phyloP scores from a whole-genome alignment of 2,329 filamentous ascomycete genomes.

The Kalmusia sp. region DNA sequence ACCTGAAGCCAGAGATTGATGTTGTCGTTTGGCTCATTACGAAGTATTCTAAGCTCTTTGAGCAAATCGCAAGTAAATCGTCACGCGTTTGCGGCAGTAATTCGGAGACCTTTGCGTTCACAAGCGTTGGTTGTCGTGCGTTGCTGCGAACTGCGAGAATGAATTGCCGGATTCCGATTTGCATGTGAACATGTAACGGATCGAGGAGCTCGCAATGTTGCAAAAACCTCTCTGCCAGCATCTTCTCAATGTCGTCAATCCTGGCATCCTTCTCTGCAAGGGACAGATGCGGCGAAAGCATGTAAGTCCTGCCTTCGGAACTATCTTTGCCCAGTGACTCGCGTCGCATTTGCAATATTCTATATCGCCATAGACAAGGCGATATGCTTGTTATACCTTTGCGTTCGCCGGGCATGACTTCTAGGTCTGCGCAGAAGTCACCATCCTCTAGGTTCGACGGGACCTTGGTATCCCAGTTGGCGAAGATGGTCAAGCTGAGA shows the following conservation, averaged over 20 bases:
- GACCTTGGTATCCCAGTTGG: background rate
- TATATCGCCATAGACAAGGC: background rate
- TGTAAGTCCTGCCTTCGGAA: background rate
- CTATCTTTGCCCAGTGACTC: background rate
- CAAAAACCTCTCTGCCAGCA: background rate
- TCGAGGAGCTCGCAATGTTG: background rate
- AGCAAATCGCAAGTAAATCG: background rate
- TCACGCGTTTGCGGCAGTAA: background rate
- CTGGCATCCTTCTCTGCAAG: background rate
- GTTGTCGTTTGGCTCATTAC: background rate
- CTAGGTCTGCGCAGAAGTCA: background rate
- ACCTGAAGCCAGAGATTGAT: background rate
- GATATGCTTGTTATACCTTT: background rate
- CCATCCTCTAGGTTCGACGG: background rate
- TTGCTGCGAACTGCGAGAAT: background rate
- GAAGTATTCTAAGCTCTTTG: background rate
- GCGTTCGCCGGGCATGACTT: background rate
- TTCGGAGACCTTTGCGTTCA: background rate
- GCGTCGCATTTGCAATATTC: background rate
- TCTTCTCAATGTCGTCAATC: background rate
- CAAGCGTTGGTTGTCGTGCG: background rate
- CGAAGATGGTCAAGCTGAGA: background rate
- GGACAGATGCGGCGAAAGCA: background rate
- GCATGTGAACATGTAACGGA: background rate
- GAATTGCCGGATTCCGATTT: background rate